Percentiles rank a stretch among this genome's conserved stretches.
phyloP scores from a whole-genome alignment of 2,329 filamentous ascomycete species.

The Penicillium freii region DNA sequence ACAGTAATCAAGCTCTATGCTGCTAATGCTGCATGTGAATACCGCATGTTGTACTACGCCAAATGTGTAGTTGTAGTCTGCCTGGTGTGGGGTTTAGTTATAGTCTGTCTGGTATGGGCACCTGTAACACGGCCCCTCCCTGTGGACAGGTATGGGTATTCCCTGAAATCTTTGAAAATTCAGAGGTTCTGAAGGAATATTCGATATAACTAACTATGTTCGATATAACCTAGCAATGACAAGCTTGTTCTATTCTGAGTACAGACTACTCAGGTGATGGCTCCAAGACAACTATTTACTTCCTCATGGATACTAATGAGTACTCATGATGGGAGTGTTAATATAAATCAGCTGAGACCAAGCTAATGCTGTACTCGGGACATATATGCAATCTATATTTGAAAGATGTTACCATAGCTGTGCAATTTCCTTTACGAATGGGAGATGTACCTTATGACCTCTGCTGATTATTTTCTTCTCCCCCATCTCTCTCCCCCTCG shows the following conservation, averaged over 20 bases:
- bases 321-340: not conserved
- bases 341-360: not conserved
- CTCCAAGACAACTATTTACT: not conserved
- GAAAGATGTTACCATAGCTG: not conserved
- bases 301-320: not conserved
- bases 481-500: too few species aligned
- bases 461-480: not conserved
- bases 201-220: not conserved
- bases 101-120: too few species aligned
- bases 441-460: not conserved
- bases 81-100: too few species aligned
- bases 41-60: not conserved
- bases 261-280: not conserved
- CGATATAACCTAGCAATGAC: not conserved
- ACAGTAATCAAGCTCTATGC: not conserved
- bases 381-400: not conserved
- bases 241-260: not conserved
- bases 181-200: not conserved
- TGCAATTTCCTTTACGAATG: too few species aligned
- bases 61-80: not conserved
- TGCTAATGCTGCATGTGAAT: not conserved
- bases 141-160: not conserved
- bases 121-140: not conserved
- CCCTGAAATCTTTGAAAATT: not conserved
- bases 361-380: not conserved